Conservation (phyloP, 2,329 filamentous ascomycete genomes). For the Trichoderma semiorbis region DNA sequence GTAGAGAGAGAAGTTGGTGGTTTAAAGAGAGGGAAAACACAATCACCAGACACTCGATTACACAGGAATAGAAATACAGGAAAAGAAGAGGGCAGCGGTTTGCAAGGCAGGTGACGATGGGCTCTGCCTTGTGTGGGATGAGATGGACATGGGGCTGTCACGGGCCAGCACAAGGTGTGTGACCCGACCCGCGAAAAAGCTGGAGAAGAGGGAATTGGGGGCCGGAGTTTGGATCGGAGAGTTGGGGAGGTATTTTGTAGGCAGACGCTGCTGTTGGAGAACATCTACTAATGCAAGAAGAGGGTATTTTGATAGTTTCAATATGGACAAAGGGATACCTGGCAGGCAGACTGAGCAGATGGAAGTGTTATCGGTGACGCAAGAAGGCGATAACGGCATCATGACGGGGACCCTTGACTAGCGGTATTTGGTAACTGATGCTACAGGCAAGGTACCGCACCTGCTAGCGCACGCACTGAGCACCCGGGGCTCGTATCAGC, state of each 20-base stretch:
- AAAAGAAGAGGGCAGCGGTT: neutral
- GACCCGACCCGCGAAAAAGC: neutral
- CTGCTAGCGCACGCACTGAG: neutral
- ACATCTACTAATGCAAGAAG: neutral
- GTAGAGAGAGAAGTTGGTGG: neutral
- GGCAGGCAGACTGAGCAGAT: neutral
- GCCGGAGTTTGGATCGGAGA: neutral
- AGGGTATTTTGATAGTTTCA: neutral
- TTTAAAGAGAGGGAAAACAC: neutral
- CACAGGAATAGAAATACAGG: neutral
- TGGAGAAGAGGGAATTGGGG: neutral
- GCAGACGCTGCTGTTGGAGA: neutral
- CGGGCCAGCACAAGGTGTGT: constrained; percentile 1
- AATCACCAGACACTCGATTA: neutral
- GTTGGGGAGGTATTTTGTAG: neutral
- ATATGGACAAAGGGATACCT: neutral
- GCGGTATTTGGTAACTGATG: neutral
- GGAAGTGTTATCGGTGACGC: constrained; percentile 11
- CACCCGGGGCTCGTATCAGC: neutral
- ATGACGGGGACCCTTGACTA: constrained; percentile 2
- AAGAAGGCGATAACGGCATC: constrained; percentile 12
- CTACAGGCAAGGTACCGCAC: neutral
- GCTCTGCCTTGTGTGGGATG: neutral
- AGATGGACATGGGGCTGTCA: constrained; percentile 5
- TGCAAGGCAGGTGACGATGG: constrained; percentile 13